Conservation (phyloP, 2,329 filamentous ascomycete genomes). For the Sordariomycetes sp. region DNA sequence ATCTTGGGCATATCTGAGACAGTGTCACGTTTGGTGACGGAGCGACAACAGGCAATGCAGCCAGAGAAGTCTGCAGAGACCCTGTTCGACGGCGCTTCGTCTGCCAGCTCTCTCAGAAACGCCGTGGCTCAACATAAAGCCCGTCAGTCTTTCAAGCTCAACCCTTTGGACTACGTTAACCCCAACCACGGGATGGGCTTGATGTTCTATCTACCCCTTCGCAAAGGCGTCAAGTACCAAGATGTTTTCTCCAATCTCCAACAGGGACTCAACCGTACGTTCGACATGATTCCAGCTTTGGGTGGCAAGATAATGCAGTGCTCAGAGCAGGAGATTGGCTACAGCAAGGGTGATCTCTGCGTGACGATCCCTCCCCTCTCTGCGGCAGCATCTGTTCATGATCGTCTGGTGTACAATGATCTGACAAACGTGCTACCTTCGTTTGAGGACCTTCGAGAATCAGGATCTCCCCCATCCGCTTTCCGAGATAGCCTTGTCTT, state of each 20-base stretch:
- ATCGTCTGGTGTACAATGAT: constrained; percentile 14
- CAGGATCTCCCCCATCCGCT: constrained; percentile 15
- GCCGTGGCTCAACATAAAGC: constrained; percentile 12
- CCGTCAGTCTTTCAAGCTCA: constrained; percentile 17
- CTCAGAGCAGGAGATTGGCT: constrained; percentile 15
- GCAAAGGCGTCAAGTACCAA: constrained; percentile 12
- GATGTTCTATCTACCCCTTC: constrained; percentile 23
- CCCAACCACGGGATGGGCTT: constrained; percentile 20
- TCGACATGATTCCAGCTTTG: constrained; percentile 24
- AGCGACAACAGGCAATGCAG: not conserved
- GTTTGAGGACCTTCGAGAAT: constrained; percentile 13
- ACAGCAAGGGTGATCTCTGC: constrained; percentile 12
- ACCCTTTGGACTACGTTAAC: constrained; percentile 22
- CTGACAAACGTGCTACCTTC: constrained; percentile 14
- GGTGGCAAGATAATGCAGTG: constrained; percentile 22
- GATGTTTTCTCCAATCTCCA: constrained; percentile 20
- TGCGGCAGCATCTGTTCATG: constrained; percentile 4
- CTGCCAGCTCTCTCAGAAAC: constrained; percentile 4
- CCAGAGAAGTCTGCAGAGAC: too few species aligned
- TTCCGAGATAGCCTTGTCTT: constrained; percentile 17
- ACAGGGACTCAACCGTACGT: constrained; percentile 20
- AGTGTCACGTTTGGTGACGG: not conserved
- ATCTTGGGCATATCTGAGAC: not conserved
- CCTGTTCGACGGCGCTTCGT: not conserved
- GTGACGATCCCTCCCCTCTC: constrained; percentile 11